Percentiles rank a stretch among this genome's conserved stretches.
These are phyloP conservation scores for Thelonectria olida DNA, from an alignment of 2,329 filamentous ascomycete species.

Conservation along the genomic window DNA sequence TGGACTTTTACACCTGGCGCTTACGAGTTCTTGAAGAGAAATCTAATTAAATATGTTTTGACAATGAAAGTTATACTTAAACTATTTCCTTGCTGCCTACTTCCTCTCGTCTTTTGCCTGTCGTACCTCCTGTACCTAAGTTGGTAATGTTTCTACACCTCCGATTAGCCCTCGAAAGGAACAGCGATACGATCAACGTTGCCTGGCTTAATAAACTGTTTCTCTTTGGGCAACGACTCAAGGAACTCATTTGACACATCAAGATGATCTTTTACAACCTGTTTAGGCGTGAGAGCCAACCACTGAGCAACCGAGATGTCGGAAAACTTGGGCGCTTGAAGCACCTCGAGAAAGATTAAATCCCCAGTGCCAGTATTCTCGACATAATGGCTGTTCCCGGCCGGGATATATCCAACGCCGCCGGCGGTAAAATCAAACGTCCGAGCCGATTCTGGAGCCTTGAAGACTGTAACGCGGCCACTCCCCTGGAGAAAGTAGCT, in stretches of 20 bases:
- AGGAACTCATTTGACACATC: background rate
- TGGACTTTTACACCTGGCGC: too few relatives aligned
- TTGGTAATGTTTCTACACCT: too few relatives aligned
- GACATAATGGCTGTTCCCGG: conserved; percentile 13
- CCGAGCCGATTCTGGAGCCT: conserved; percentile 6
- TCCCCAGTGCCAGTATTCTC: conserved; percentile 11
- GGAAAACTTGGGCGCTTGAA: conserved; percentile 10
- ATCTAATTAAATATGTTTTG: too few relatives aligned
- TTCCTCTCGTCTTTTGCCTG: too few relatives aligned
- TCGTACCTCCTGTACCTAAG: too few relatives aligned
- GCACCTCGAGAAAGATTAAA: conserved; percentile 7
- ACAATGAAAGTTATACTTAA: too few relatives aligned
- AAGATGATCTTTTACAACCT: conserved; percentile 12
- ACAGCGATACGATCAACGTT: too few relatives aligned
- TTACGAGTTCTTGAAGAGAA: too few relatives aligned
- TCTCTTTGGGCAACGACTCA: conserved; percentile 11
- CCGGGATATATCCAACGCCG: conserved; percentile 10
- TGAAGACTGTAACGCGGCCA: conserved; percentile 7
- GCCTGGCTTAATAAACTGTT: conserved; percentile 8
- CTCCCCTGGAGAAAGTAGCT: conserved; percentile 14
- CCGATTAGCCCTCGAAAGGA: too few relatives aligned
- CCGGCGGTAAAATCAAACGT: conserved; percentile 13
- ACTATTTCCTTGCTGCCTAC: too few relatives aligned
- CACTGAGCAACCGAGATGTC: conserved; percentile 8
- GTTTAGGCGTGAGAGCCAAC: conserved; percentile 11